Base-by-base conservation (phyloP, 768 basidiomycete genomes). In the Lentinus tigrinus region DNA sequence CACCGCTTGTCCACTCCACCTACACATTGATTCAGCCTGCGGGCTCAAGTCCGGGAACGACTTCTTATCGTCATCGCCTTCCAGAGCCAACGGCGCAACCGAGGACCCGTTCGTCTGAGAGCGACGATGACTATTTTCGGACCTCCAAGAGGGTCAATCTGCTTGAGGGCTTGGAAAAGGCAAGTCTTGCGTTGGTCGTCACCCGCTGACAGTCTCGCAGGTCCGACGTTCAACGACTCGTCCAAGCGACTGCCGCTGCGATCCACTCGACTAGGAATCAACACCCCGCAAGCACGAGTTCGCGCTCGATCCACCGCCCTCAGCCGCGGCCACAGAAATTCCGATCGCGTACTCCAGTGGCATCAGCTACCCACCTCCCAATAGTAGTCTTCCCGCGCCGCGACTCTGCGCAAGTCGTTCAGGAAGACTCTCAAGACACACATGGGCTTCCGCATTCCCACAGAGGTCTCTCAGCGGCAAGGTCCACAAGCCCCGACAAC, bases 381-480 rank as follows among this genome's bases (percentile, higher is more conserved):
- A 42, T 1, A 31, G 52, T 3, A 48, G 16, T 17, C 56, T 60
- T 17, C 56, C 6, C 47, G 51, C 66, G 56, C 56, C 54, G 82
- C 89, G 0, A 91, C 91, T 0, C 75, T 97, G 9, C 85, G 92
- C 47, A 95, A 94, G 69, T 92, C 93, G 1, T 95, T 85, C 70
- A 82, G 94, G 26, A 88, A 89, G 66, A 87, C 89, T 1, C 73
- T 97, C 17, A 78, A 81, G 44, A 88, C 91, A 0, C 85, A 88
- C 3, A 89, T 91, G 26, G 94, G 93, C 3, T 89, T 97, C 71
- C 81, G 86, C 21, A 89, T 97, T 93, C 5, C 83, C 85, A 2
- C 79, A 79, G 38, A 28, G 40, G 13, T 13, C 59, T 8, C 39
- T 38, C 28, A 58, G 58, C 53, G 16, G 43, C n/a, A 34, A n/a